Evolutionary conservation across 2,329 filamentous ascomycete genomes (phyloP), one percentile per base, ranked within the genome.

Genomic region (Colletotrichum cordylinicola): DNA sequence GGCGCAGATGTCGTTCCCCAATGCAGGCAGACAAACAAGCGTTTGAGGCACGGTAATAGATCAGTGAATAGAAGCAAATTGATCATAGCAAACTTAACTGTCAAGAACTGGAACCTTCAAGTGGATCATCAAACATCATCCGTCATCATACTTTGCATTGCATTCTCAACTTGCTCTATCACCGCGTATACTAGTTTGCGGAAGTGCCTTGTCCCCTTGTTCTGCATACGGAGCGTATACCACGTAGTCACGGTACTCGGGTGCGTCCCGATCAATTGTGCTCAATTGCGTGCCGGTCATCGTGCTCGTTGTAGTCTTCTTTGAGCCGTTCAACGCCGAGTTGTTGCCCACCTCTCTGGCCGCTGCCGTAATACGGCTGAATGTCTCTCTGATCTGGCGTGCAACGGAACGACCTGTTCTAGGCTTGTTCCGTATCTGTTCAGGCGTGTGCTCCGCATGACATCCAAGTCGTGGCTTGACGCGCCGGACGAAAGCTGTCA

Each of bases 1-100:
- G 5, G 35, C 74, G 8, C 65, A 65, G 12, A 76, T 76, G 74
- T 74, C 74, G 8, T 76, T 74, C 24, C 74, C 74, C 3, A 76
- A 75, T 16, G 66, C 74, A 0, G 43, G 73, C 21, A 58, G 73
- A 4, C 70, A 73, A 52, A 73, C 70, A 7, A 73, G 73, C 1
- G 33, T 73, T 10, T 70, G 0, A 64, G 13, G 0, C 0, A 1
- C 13, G 21, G 15, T 13, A 1, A 16, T 13, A 21, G 1, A 39
- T 21, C 0, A 9, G 27, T 3, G 21, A 0, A 24, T 21, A 64
- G 33, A n/a, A 27, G 8, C 3, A 6, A 29, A 18, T 1, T 10
- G 15, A 31, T 18, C 1, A 29, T 4, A 21, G 13, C 1, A 52
- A 52, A 52, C 13, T 10, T 6, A 4, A 52, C 8, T 4, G n/a